Base-by-base conservation (phyloP, 306 rosid genomes). In the Corylus avellana region DNA sequence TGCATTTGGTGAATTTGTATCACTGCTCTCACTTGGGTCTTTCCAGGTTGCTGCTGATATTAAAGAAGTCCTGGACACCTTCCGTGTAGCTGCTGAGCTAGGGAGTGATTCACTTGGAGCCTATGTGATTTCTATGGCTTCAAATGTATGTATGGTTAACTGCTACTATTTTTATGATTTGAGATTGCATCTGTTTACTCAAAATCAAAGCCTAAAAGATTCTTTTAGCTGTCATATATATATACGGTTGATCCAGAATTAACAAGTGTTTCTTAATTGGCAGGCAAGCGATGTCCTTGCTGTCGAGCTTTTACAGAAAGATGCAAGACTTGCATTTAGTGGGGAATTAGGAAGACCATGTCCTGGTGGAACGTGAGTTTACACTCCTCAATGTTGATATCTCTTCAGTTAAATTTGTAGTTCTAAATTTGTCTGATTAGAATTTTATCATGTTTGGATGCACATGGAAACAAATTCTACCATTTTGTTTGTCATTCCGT, bases 221-320 rank as follows among this genome's bases (percentile, higher is more conserved):
- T 59, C 12, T 4, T 20, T 59, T 29, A 59, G 25, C 66, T 58
- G 12, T 58, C 22, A 56, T 56, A 58, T 58, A 25, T 25, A 42
- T 42, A 42, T 42, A n/a, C 66, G 11, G 66, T 59, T 37, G 3
- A 22, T n/a, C 1, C 14, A 20, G 55, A 44, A 69, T 49, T 58
- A 62, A 35, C 59, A 78, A 78, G 25, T 22, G 35, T 48, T 80
- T 89, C 79, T 47, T 58, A 27, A 75, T 72, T 86, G 69, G 75
- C 85, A 94, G 98, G 97, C 97, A 76, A 94, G 97, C 81, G 98
- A 94, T 76, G 97, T 92, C 75, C 98, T 94, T 75, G 97, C 98
- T 11, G 97, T 94, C 39, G 98, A 94, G 91, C 97, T 94, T 85
- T 80, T 94, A 74, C 98, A 92, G 88, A 94, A 94, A 82, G 97